A percentile compares a stretch with the other conserved stretches of the same genome.
These are phyloP conservation scores for Ananas comosus DNA, from an alignment of 176 grass and related monocot genomes.

Conservation along the genomic window DNA sequence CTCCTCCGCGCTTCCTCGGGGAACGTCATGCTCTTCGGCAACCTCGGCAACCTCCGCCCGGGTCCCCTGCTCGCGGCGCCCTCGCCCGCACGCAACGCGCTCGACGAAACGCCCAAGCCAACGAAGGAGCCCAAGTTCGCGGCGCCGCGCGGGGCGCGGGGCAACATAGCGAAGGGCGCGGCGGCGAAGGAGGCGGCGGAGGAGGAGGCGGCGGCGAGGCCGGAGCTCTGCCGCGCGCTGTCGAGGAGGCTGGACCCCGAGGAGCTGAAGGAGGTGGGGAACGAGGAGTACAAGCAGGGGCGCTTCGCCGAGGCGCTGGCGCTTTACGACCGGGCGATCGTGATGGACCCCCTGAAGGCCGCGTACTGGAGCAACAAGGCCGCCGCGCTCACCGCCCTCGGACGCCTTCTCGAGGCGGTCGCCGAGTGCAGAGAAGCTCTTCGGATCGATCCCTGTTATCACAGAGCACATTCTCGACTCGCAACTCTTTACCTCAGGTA, in stretches of 20 bases:
- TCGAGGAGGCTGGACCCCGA: constrained; percentile 60
- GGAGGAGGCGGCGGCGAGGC: not conserved
- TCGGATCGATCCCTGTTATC: constrained; percentile 53
- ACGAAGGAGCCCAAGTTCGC: constrained; percentile 17
- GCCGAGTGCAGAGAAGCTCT: constrained; percentile 72
- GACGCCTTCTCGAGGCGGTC: constrained; percentile 62
- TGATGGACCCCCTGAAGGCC: constrained; percentile 47
- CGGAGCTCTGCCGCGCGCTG: constrained; percentile 48
- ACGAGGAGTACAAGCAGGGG: constrained; percentile 85
- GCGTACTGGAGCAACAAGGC: constrained; percentile 86
- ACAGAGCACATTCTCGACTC: constrained; percentile 66
- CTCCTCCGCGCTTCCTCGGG: constrained; percentile 69
- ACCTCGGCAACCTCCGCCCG: constrained; percentile 61
- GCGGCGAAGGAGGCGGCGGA: not conserved
- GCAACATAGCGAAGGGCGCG: constrained; percentile 34
- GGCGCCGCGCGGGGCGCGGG: constrained; percentile 29
- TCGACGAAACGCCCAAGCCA: constrained; percentile 30
- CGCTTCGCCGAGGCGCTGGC: constrained; percentile 70
- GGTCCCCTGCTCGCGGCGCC: constrained; percentile 1
- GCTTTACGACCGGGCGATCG: constrained; percentile 79
- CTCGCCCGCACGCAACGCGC: not conserved
- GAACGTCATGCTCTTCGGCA: constrained; percentile 85
- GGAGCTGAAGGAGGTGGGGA: constrained; percentile 94
- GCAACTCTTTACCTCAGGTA: constrained; percentile 82
- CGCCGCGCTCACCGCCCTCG: constrained; percentile 58